phyloP scores from a whole-genome alignment of 306 rosid species.

The Dalbergia oliveri region DNA sequence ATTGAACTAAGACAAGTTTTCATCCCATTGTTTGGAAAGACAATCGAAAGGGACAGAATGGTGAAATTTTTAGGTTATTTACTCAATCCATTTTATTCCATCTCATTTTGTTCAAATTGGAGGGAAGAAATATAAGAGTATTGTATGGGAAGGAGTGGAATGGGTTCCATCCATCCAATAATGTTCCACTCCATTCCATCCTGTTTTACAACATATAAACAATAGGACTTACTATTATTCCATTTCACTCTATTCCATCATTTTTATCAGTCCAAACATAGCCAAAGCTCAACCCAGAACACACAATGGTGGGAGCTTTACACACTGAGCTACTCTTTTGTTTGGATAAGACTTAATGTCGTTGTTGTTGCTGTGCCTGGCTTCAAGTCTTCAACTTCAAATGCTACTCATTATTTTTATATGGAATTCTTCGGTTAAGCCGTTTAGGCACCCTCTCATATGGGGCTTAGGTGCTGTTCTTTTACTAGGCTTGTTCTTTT shows the following conservation, averaged over 20 bases:
- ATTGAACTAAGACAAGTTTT: not conserved
- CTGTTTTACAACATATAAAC: no score
- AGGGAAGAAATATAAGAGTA: no score
- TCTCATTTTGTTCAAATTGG: no score
- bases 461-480: conserved; percentile 20
- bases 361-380: conserved; percentile 14
- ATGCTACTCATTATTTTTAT: not conserved
- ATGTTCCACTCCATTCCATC: no score
- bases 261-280: not conserved
- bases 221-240: no score
- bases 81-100: not conserved
- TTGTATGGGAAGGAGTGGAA: no score
- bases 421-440: conserved; percentile 3
- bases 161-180: no score
- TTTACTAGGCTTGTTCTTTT: not conserved
- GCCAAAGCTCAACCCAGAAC: not conserved
- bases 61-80: not conserved
- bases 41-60: no score
- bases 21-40: not conserved
- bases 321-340: not conserved
- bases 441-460: not conserved
- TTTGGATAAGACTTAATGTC: not conserved
- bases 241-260: not conserved
- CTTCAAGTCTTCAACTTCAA: not conserved
- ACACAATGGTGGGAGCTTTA: not conserved